Evolutionary conservation across 2,329 filamentous ascomycete genomes (phyloP), one percentile per base, ranked within the genome.

Genomic region (Aspergillus felis): DNA sequence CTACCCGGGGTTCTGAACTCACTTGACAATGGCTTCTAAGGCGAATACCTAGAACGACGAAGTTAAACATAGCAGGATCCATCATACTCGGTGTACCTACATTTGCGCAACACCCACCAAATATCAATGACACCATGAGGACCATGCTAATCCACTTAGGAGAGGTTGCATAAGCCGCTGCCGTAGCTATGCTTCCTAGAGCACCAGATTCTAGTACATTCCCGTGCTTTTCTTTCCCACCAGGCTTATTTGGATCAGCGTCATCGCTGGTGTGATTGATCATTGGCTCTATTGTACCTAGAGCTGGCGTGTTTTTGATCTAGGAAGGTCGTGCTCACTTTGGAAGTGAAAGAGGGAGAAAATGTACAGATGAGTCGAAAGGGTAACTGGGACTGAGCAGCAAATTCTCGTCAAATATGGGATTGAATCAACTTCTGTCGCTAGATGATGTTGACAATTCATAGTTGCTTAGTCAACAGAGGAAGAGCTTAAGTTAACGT

Each of bases 61-160:
- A 27, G 35, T 63, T 72, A 66, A 63, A 68, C 65, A 63, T 51
- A 61, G 56, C 57, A 50, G 57, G 28, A 53, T 46, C 58, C 35
- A 41, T 56, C 20, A 50, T 9, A 32, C 44, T 44, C 3, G 14
- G 10, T 27, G 22, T 54, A 76, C 86, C 76, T 79, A 92, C 92
- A 82, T 96, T 96, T 38, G 91, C 91, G 77, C 92, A 96, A 72
- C 92, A 96, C 29, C 94, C 94, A 53, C 94, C 94, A 74, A 99
- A 97, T 58, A 99, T 97, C 64, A 97, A 83, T 53, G 82, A 82
- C 57, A 93, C 82, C 83, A 95, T 95, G 57, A 82, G 79, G 24
- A 81, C 79, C 49, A 87, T 79, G 57, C 84, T 82, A 41, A 90
- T 74, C 82, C 84, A 87, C 73, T 82, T 81, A 32, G 85, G 83